phyloP scores from a whole-genome alignment of 2,329 filamentous ascomycete genomes.

The Alternaria dauci region DNA sequence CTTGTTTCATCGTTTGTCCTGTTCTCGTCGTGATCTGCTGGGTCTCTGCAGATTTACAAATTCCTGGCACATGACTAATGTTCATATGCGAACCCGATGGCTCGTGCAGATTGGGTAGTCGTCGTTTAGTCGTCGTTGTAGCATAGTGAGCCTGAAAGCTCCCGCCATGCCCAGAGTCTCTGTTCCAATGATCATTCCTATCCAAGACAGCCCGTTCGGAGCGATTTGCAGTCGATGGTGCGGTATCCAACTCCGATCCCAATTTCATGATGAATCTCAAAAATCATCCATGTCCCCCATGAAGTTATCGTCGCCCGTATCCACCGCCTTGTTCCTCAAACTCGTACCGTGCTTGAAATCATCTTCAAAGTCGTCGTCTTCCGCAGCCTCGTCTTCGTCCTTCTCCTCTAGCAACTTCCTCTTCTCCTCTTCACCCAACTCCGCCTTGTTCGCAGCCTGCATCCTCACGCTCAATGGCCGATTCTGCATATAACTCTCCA shows the following conservation, averaged over 20 bases:
- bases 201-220: not conserved
- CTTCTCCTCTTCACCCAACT: constrained; percentile 36
- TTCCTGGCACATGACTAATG: not conserved
- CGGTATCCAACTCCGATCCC: not conserved
- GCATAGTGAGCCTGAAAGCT: not conserved
- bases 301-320: constrained; percentile 11
- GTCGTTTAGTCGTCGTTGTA: not conserved
- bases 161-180: not conserved
- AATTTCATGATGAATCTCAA: constrained; percentile 19
- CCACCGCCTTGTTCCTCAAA: not conserved
- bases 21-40: not conserved
- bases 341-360: not conserved
- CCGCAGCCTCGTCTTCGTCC: constrained; percentile 15
- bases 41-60: not conserved
- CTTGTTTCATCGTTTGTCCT: not conserved
- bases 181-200: not conserved
- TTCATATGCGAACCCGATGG: not conserved
- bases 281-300: constrained; percentile 49
- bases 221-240: not conserved
- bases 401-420: constrained; percentile 22
- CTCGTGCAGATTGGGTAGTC: not conserved
- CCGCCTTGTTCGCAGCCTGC: constrained; percentile 45
- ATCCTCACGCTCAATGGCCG: constrained; percentile 49
- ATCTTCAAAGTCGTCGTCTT: not conserved
- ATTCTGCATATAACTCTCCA: constrained; percentile 50